phyloP scores from a whole-genome alignment of 2,329 filamentous ascomycete genomes.

The Colletotrichum sp. region DNA sequence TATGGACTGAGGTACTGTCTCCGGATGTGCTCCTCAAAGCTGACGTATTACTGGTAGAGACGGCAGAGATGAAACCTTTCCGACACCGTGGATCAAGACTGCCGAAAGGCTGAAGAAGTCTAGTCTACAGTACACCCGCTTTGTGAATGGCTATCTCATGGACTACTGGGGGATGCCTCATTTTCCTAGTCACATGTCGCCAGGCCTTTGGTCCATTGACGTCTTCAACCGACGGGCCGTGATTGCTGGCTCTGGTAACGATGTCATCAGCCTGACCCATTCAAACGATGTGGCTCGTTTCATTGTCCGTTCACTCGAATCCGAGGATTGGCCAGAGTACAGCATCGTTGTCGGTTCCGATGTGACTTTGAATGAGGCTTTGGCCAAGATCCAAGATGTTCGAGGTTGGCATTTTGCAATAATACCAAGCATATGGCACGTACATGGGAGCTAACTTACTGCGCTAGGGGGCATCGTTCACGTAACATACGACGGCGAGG shows the following conservation, averaged over 20 bases:
- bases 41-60: not conserved
- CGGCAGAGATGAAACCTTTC: not conserved
- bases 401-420: not conserved
- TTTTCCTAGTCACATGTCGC: conserved; percentile 39
- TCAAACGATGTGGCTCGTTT: conserved; percentile 53
- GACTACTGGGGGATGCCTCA: conserved; percentile 48
- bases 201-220: conserved; percentile 47
- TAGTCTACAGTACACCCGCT: conserved; percentile 38
- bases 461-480: not conserved
- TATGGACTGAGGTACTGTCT: not conserved
- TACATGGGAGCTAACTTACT: no score
- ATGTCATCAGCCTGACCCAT: conserved; percentile 50
- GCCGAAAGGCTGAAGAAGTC: conserved; percentile 27
- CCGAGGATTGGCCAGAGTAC: conserved; percentile 46
- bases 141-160: conserved; percentile 48
- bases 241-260: conserved; percentile 53
- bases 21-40: not conserved
- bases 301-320: conserved; percentile 42
- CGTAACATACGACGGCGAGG: not conserved
- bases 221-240: conserved; percentile 46
- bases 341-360: conserved; percentile 41
- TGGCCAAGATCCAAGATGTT: conserved; percentile 32
- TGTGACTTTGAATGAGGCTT: conserved; percentile 47
- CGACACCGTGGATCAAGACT: not conserved
- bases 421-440: not conserved